These are phyloP conservation scores for Salvia sclarea DNA, from an alignment of 305 asterid genomes.

Conservation along the genomic window DNA sequence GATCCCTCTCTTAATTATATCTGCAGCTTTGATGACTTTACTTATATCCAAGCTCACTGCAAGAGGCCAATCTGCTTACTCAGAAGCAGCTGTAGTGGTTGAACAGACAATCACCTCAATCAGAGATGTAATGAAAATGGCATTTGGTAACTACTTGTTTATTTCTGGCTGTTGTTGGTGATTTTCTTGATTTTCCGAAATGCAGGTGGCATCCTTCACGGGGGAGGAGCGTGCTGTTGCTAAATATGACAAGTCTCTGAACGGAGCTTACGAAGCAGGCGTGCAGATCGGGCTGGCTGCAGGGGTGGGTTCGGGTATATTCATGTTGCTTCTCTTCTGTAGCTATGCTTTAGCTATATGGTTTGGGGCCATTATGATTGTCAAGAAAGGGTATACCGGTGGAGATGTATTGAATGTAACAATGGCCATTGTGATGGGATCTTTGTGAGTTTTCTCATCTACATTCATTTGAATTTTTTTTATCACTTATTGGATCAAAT, in stretches of 20 bases:
- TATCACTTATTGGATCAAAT: too few species aligned
- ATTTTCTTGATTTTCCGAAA: background rate
- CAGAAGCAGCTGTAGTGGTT: constrained; percentile 63
- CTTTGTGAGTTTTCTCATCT: constrained; percentile 36
- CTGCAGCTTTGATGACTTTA: constrained; percentile 49
- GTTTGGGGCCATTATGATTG: constrained; percentile 62
- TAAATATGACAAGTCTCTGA: constrained; percentile 41
- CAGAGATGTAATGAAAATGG: constrained; percentile 51
- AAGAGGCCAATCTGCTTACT: constrained; percentile 56
- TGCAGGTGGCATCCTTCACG: constrained; percentile 63
- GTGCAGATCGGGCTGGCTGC: constrained; percentile 58
- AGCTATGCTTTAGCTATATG: constrained; percentile 59
- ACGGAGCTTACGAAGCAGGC: constrained; percentile 54
- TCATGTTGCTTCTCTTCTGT: constrained; percentile 46
- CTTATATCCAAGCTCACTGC: constrained; percentile 49
- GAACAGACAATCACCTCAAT: constrained; percentile 71
- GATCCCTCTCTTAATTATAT: constrained; percentile 57
- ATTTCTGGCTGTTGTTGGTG: background rate
- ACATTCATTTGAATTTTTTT: too few species aligned
- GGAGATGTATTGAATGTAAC: constrained; percentile 56
- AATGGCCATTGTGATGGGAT: constrained; percentile 48
- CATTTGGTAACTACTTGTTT: background rate
- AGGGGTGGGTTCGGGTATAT: constrained; percentile 58
- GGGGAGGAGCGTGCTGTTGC: constrained; percentile 55
- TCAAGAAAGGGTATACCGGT: constrained; percentile 47